phyloP scores from a whole-genome alignment of 352 stramenopile species.

The Pythium grandisporangium region DNA sequence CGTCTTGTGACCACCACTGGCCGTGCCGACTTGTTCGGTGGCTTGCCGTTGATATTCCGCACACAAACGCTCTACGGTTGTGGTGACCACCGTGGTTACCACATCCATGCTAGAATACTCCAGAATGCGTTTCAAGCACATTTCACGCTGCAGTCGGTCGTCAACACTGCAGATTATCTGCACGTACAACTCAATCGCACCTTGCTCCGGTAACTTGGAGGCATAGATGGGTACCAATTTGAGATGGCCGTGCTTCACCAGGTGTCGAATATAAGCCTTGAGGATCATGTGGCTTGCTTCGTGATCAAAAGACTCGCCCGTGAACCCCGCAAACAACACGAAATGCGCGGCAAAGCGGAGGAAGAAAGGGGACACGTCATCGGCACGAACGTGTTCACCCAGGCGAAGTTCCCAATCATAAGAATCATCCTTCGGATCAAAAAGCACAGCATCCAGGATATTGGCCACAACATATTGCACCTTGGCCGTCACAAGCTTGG shows the following conservation, averaged over 20 bases:
- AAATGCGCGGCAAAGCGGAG: slow-evolving; percentile 79
- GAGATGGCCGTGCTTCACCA: slow-evolving; percentile 71
- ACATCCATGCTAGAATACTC: slow-evolving; percentile 58
- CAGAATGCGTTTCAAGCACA: slow-evolving; percentile 57
- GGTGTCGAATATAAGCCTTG: slow-evolving; percentile 75
- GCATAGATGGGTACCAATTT: slow-evolving; percentile 72
- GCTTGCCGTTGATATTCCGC: slow-evolving; percentile 16
- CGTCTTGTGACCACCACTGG: too few relatives aligned
- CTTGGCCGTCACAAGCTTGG: slow-evolving; percentile 68
- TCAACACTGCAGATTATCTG: slow-evolving; percentile 60
- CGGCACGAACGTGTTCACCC: slow-evolving; percentile 21
- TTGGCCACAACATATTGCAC: slow-evolving; percentile 69
- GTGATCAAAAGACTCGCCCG: slow-evolving; percentile 54
- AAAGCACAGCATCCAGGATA: slow-evolving; percentile 47
- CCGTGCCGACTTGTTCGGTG: slow-evolving; percentile 10
- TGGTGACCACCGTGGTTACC: slow-evolving; percentile 46
- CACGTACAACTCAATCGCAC: slow-evolving; percentile 60
- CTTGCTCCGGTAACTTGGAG: slow-evolving; percentile 44
- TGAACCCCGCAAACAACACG: slow-evolving; percentile 62
- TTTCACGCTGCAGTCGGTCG: slow-evolving; percentile 49
- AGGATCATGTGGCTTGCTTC: slow-evolving; percentile 66
- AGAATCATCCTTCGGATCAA: slow-evolving; percentile 25
- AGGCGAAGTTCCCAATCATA: slow-evolving; percentile 71
- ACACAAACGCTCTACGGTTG: slow-evolving; percentile 42
- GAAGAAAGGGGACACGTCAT: slow-evolving; percentile 42